Evolutionary conservation across 352 stramenopile genomes (phyloP).

Genomic region (Globisporangium emineosum): DNA sequence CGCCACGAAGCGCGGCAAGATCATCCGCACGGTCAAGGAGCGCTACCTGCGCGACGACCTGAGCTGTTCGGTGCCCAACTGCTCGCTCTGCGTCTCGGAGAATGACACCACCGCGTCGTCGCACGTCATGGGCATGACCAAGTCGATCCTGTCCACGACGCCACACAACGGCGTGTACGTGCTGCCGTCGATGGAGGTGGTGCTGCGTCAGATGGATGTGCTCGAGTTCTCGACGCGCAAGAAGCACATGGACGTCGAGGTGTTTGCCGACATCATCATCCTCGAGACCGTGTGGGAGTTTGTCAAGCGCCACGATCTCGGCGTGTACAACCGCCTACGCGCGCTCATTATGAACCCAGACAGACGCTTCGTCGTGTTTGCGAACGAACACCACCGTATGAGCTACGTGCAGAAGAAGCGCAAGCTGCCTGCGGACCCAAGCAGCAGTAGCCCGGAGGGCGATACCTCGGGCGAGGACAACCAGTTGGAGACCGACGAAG

Average conservation of each 20-base stretch:
- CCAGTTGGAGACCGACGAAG: slow-evolving; percentile 48
- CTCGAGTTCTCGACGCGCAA: slow-evolving; percentile 81
- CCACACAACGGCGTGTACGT: slow-evolving; percentile 63
- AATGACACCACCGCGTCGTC: slow-evolving; percentile 51
- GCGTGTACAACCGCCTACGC: slow-evolving; percentile 86
- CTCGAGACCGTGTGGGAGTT: slow-evolving; percentile 90
- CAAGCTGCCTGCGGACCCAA: slow-evolving; percentile 24
- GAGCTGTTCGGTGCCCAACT: slow-evolving; percentile 63
- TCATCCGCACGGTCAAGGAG: slow-evolving; percentile 83
- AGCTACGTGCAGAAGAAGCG: slow-evolving; percentile 69
- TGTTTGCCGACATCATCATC: slow-evolving; percentile 86
- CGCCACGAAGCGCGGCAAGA: slow-evolving; percentile 71
- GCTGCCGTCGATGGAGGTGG: slow-evolving; percentile 88
- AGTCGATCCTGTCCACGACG: slow-evolving; percentile 53
- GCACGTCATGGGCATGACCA: slow-evolving; percentile 51
- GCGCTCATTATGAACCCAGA: slow-evolving; percentile 83
- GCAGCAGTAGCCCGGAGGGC: slow-evolving; percentile 14
- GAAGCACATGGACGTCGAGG: slow-evolving; percentile 35
- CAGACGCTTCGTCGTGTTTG: slow-evolving; percentile 90
- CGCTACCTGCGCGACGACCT: slow-evolving; percentile 88
- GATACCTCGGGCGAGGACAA: slow-evolving; percentile 29
- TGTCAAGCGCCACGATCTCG: slow-evolving; percentile 86
- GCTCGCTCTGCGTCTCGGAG: slow-evolving; percentile 55
- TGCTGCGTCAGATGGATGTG: slow-evolving; percentile 89
- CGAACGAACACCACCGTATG: slow-evolving; percentile 90